Conservation (phyloP, 1,284 basidiomycete species). For the Ganoderma sinense region DNA sequence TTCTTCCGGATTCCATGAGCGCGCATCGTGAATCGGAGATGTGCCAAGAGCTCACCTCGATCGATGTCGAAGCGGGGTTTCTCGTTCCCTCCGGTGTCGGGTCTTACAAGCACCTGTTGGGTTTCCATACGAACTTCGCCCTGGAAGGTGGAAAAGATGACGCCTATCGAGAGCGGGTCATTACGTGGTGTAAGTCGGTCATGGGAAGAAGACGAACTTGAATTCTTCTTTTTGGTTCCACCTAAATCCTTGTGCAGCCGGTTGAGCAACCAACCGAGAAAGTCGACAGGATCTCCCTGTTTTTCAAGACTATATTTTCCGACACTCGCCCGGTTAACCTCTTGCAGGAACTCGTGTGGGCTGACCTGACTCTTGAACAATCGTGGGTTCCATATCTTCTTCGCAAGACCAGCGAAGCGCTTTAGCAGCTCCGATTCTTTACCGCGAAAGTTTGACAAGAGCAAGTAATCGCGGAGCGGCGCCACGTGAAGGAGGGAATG, state of each 20-base stretch:
- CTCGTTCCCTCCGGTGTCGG: constrained; percentile 73
- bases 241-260: constrained; percentile 92
- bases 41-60: constrained; percentile 66
- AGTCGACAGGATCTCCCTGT: constrained; percentile 96
- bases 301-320: constrained; percentile 93
- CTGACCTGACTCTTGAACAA: constrained; percentile 98
- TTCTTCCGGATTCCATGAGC: constrained; percentile 56
- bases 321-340: constrained; percentile 87
- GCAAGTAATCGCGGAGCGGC: constrained; percentile 88
- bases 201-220: constrained; percentile 62
- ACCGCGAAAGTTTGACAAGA: constrained; percentile 75
- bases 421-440: constrained; percentile 89
- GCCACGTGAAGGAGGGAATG: constrained; percentile 93
- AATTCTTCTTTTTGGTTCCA: constrained; percentile 86
- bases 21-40: constrained; percentile 11
- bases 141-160: constrained; percentile 94
- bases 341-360: constrained; percentile 98
- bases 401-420: constrained; percentile 85
- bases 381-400: constrained; percentile 95
- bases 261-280: constrained; percentile 96
- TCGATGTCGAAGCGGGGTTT: constrained; percentile 92
- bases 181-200: background rate
- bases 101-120: constrained; percentile 90
- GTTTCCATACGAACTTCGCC: constrained; percentile 93
- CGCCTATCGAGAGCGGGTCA: constrained; percentile 55